phyloP scores from a whole-genome alignment of 306 rosid genomes.

The Quercus alba region DNA sequence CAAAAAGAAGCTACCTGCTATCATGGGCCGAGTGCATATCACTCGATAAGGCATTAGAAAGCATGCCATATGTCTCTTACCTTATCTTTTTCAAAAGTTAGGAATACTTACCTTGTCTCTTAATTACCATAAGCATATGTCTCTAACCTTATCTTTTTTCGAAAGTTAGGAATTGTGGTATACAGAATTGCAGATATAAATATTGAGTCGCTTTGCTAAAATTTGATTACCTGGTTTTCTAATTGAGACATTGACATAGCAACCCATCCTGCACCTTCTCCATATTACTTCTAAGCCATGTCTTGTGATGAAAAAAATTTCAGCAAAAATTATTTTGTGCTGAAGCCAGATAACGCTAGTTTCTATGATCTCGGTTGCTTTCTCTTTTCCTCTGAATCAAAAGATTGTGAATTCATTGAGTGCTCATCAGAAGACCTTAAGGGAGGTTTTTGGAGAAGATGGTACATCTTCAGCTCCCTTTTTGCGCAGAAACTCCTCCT shows the following conservation, averaged over 20 bases:
- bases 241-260: not conserved
- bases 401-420: constrained; percentile 15
- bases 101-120: too few relatives aligned
- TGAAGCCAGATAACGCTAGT: constrained; percentile 28
- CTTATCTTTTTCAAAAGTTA: not conserved
- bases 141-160: not conserved
- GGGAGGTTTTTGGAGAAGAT: constrained; percentile 20
- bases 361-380: constrained; percentile 15
- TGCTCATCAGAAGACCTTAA: constrained; percentile 1
- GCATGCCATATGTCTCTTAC: constrained; percentile 49
- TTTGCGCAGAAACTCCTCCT: constrained; percentile 24
- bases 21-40: constrained; percentile 23
- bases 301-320: not conserved
- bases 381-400: constrained; percentile 12
- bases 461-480: constrained; percentile 31
- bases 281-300: constrained; percentile 10
- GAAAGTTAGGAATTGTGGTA: not conserved
- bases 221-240: not conserved
- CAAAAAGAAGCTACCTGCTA: constrained; percentile 41
- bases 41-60: constrained; percentile 39
- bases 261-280: not conserved
- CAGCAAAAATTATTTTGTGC: constrained; percentile 10
- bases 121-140: too few relatives aligned
- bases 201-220: not conserved
- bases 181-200: not conserved